These are phyloP conservation scores for Beauveria scarabaeidicola DNA, from an alignment of 2,329 filamentous ascomycete genomes.

Conservation along the genomic window DNA sequence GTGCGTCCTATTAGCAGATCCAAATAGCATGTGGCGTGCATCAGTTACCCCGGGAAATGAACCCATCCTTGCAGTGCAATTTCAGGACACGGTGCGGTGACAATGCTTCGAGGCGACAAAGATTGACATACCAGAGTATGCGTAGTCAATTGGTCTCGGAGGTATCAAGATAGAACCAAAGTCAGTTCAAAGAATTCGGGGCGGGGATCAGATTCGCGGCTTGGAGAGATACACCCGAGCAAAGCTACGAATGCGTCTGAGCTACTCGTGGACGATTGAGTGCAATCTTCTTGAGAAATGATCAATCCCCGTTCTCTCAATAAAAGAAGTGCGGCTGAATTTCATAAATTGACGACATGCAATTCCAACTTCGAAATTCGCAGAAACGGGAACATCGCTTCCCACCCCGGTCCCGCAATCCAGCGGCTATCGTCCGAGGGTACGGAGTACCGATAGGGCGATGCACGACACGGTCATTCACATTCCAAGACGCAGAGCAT, in stretches of 20 bases:
- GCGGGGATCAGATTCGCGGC: no score
- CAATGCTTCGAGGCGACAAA: neutral
- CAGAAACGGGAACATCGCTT: neutral
- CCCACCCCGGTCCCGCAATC: neutral
- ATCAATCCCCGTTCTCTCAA: no score
- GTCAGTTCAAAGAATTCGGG: no score
- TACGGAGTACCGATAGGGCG: neutral
- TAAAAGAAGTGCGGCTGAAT: no score
- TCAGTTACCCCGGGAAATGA: neutral
- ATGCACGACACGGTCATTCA: neutral
- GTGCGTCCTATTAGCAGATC: neutral
- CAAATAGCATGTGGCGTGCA: constrained; percentile 3
- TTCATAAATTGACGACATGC: neutral
- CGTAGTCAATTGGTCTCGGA: no score
- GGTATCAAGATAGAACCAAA: no score
- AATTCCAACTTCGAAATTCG: neutral
- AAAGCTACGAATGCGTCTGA: no score
- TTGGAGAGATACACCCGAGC: no score
- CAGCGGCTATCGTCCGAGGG: neutral
- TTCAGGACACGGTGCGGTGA: neutral
- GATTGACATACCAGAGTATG: no score
- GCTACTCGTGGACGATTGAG: no score
- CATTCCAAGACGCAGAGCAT: neutral
- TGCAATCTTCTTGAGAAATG: no score
- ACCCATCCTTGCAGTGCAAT: neutral